A percentile compares a stretch with the other conserved stretches of the same genome.
These are phyloP conservation scores for Claviceps purpurea DNA, from an alignment of 2,329 filamentous ascomycete species.

Conservation along the genomic window DNA sequence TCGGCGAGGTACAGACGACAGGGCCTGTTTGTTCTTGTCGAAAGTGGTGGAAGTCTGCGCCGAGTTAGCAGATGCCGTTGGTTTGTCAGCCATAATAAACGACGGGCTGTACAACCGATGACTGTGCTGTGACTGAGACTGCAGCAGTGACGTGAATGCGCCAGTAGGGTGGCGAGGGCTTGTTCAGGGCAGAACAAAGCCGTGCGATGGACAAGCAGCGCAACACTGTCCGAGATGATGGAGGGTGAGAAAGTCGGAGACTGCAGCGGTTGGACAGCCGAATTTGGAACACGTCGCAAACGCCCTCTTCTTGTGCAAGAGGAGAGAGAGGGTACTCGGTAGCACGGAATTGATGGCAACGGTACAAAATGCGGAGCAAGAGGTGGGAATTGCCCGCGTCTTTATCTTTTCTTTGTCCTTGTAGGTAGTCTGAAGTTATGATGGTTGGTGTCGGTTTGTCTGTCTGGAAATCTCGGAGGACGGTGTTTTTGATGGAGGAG, in stretches of 20 bases:
- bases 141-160: constrained; percentile 4
- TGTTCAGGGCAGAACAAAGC: not conserved
- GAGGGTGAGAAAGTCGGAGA: not conserved
- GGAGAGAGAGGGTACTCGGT: not conserved
- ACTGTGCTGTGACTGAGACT: constrained; percentile 5
- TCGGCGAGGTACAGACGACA: constrained; percentile 6
- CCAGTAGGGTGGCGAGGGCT: constrained; percentile 2
- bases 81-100: constrained; percentile 23
- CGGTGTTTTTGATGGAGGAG: not conserved
- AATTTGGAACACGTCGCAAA: not conserved
- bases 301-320: not conserved
- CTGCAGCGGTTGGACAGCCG: not conserved
- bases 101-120: not conserved
- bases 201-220: not conserved
- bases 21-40: constrained; percentile 13
- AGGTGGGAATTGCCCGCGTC: not conserved
- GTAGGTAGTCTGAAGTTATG: not conserved
- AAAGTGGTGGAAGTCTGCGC: constrained; percentile 14
- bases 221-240: constrained; percentile 3
- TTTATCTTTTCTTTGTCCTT: constrained; percentile 4
- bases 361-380: not conserved
- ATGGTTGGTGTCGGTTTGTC: not conserved
- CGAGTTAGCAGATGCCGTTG: constrained; percentile 11
- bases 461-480: constrained; percentile 2
- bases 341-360: not conserved